Evolutionary conservation across 352 stramenopile species (phyloP).

Genomic region (Aphanomyces invadans): DNA sequence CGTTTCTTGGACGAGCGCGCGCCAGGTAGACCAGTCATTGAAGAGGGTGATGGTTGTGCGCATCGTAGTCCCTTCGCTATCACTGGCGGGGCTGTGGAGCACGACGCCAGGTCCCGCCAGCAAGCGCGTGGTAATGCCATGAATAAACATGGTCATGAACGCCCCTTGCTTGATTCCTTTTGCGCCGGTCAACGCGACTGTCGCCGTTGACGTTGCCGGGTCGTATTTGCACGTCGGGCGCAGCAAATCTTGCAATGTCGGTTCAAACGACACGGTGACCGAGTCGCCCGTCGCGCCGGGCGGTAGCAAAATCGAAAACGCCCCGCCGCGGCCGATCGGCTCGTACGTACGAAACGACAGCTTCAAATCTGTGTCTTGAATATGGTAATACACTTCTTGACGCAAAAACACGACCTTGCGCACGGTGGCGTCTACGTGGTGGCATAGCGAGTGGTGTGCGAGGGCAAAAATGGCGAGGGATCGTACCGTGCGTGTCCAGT

Average conservation of each 20-base stretch:
- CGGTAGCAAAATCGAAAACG: background rate
- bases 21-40: conserved; percentile 36
- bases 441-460: too few relatives aligned
- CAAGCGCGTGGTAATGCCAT: background rate
- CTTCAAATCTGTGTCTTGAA: background rate
- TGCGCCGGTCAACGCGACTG: background rate
- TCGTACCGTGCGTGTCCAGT: conserved; percentile 27
- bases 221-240: background rate
- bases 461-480: background rate
- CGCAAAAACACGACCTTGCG: conserved; percentile 18
- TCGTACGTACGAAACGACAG: background rate
- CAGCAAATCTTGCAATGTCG: background rate
- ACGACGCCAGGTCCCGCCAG: conserved; percentile 9
- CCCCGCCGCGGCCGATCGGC: background rate
- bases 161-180: conserved; percentile 8
- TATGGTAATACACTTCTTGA: conserved; percentile 18
- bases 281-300: background rate
- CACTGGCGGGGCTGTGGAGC: background rate
- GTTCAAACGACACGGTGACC: background rate
- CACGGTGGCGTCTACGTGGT: background rate
- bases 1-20: conserved; percentile 29
- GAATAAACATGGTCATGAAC: background rate
- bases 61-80: too few relatives aligned
- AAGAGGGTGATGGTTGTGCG: conserved; percentile 30
- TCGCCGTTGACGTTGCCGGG: background rate